Evolutionary conservation across 2,329 filamentous ascomycete species (phyloP).

Genomic region (Davidsoniella virescens): DNA sequence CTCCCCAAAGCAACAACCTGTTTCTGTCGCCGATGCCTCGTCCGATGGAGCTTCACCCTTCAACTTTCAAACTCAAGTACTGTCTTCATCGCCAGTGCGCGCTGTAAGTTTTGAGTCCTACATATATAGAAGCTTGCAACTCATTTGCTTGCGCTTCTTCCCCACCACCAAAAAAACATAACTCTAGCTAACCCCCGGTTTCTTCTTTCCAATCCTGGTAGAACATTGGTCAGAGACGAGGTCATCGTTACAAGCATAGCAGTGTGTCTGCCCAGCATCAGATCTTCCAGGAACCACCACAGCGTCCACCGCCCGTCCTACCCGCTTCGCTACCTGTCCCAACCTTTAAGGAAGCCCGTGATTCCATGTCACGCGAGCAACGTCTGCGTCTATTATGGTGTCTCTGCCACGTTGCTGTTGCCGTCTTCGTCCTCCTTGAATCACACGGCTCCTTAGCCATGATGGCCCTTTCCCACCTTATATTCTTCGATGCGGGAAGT

Average conservation of each 20-base stretch:
- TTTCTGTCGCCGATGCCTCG: background rate
- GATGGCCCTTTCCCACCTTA: conserved; percentile 79
- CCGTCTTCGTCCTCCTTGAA: conserved; percentile 70
- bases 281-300: conserved; percentile 86
- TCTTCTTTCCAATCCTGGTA: conserved; percentile 21
- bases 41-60: conserved; percentile 47
- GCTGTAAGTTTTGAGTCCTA: conserved; percentile 36
- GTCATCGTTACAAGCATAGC: conserved; percentile 96
- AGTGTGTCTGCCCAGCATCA: conserved; percentile 79
- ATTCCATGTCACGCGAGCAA: conserved; percentile 80
- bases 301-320: conserved; percentile 68
- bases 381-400: conserved; percentile 76
- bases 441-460: conserved; percentile 76
- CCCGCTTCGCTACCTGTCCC: conserved; percentile 86
- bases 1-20: background rate
- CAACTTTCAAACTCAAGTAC: conserved; percentile 79
- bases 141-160: background rate
- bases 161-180: background rate
- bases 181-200: background rate
- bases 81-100: conserved; percentile 61
- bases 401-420: conserved; percentile 69
- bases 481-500: conserved; percentile 89
- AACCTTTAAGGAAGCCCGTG: conserved; percentile 72
- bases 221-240: conserved; percentile 80
- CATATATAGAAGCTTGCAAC: background rate